Base-by-base conservation (phyloP, 495 filamentous ascomycete species). In the Mycothermus thermophilus region DNA sequence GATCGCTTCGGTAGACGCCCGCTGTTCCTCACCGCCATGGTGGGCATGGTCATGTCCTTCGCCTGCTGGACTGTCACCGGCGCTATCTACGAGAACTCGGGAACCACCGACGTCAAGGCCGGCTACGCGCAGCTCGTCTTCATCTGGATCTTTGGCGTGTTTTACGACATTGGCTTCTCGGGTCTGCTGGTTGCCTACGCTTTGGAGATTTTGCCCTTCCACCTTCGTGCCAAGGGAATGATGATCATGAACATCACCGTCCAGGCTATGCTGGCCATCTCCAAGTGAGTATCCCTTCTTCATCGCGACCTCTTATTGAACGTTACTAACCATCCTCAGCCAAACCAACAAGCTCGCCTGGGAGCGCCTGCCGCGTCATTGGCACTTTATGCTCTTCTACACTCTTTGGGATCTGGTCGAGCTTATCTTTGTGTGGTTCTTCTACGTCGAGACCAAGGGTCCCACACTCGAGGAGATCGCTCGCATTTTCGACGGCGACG, bases 201-300 rank as follows among this genome's bases (percentile, higher is more conserved):
- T 0, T 62, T 77, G 18, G 78, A 81, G 58, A 72, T 82, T 22
- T 58, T 78, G 9, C 76, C 76, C 0, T 84, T 75, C 58, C 66
- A 70, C 29, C 62, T 81, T 38, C 70, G 77, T 12, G 75, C 76
- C 27, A 84, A 80, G 62, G 77, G 77, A 27, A 72, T 80, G 60
- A 74, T 79, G 52, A 59, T 74, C 33, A 69, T 74, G 52, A 71
- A 72, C 45, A 62, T 79, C 33, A 72, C 65, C 18, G 66, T 77
- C 28, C 69, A 79, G 46, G 62, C 67, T 7, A 60, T 73, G 11
- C 60, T 79, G 6, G 72, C 71, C 15, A 63, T 78, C 35, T 67
- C 67, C 41, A 61, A 65, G 53, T 71, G 60, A 22, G 58, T 52
- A 13, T 21, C 13, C 9, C 10, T 2, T 26, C 1, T 14, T 9